Percentiles rank a stretch among this genome's conserved stretches.
These are phyloP conservation scores for Saccharomycopsis sp. DNA, from an alignment of 805 yeast genomes.

Conservation along the genomic window DNA sequence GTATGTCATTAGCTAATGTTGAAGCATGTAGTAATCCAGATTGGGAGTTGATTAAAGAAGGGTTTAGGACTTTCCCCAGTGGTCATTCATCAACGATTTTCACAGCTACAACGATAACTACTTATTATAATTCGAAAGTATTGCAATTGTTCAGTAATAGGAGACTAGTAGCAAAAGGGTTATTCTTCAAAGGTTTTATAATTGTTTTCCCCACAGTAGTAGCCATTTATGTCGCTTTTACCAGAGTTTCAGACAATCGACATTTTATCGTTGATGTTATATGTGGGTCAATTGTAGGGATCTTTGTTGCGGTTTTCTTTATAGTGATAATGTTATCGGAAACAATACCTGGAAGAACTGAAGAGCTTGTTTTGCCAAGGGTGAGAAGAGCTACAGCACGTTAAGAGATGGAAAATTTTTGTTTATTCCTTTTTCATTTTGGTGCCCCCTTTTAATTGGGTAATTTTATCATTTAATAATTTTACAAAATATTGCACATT, in stretches of 20 bases:
- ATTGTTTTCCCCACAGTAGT: slow-evolving; percentile 4
- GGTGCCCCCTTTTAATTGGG: neutral
- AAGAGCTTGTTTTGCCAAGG: too few species aligned
- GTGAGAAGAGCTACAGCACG: too few species aligned
- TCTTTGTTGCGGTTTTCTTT: slow-evolving; percentile 4
- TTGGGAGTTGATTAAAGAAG: slow-evolving; percentile 7
- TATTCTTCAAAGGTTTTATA: slow-evolving; percentile 8
- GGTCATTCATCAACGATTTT: slow-evolving; percentile 14
- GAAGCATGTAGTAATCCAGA: slow-evolving; percentile 1
- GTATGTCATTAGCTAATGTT: neutral
- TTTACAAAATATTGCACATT: slow-evolving; percentile 6
- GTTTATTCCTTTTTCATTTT: slow-evolving; percentile 3
- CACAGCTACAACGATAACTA: slow-evolving; percentile 6
- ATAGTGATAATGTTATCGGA: neutral
- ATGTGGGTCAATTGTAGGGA: slow-evolving; percentile 10
- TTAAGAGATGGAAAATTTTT: neutral
- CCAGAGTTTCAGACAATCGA: slow-evolving; percentile 14
- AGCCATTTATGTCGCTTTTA: slow-evolving; percentile 12
- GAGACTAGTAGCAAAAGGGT: neutral
- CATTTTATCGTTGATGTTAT: slow-evolving; percentile 13
- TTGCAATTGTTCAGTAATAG: neutral
- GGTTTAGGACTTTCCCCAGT: slow-evolving; percentile 12
- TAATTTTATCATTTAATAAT: slow-evolving; percentile 5
- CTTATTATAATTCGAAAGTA: slow-evolving; percentile 4
- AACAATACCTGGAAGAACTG: too few species aligned